Evolutionary conservation across 2,329 filamentous ascomycete species (phyloP).

Genomic region (Cladophialophora immunda): DNA sequence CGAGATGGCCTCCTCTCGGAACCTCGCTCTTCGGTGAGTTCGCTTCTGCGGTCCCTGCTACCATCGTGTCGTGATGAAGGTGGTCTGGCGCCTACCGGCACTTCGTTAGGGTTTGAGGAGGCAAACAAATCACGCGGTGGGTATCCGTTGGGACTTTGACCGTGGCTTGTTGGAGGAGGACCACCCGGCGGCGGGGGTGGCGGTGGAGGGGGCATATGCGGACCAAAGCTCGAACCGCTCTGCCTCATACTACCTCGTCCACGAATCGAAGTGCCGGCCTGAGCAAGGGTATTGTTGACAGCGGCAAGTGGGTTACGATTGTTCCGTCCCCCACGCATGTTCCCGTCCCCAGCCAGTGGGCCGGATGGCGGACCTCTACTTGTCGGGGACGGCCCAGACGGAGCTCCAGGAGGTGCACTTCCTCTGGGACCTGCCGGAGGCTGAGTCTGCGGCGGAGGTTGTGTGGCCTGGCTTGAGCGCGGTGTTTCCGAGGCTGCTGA

Average conservation of each 20-base stretch:
- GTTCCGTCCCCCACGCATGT: constrained; percentile 50
- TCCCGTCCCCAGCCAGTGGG: constrained; percentile 47
- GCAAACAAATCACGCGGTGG: constrained; percentile 48
- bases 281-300: constrained; percentile 58
- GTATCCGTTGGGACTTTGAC: constrained; percentile 42
- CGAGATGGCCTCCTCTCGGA: constrained; percentile 39
- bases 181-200: constrained; percentile 43
- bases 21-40: constrained; percentile 33
- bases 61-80: constrained; percentile 36
- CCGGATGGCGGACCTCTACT: constrained; percentile 50
- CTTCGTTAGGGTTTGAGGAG: constrained; percentile 40
- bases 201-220: constrained; percentile 41
- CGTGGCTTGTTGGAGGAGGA: constrained; percentile 44
- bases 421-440: constrained; percentile 53
- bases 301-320: constrained; percentile 54
- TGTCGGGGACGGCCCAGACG: constrained; percentile 48
- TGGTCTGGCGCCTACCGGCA: constrained; percentile 40
- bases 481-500: constrained; percentile 34
- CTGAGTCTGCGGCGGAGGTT: constrained; percentile 42
- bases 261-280: constrained; percentile 51
- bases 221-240: constrained; percentile 37
- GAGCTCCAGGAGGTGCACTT: constrained; percentile 45
- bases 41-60: constrained; percentile 32
- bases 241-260: constrained; percentile 51
- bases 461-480: constrained; percentile 31